Conservation (phyloP, 78 protist genomes). For the Dictyostelium brefeldianum region DNA sequence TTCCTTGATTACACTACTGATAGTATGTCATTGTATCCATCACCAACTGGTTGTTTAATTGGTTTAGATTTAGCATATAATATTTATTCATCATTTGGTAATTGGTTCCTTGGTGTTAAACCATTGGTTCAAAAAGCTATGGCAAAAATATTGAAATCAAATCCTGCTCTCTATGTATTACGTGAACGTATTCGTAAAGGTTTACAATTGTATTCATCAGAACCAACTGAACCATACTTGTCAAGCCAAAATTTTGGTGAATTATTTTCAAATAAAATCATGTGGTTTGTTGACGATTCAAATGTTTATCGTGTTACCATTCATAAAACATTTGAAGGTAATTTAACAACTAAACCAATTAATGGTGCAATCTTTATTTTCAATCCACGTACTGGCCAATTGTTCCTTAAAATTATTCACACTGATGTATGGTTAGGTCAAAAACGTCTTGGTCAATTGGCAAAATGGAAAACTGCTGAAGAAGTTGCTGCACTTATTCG, state of each 20-base stretch:
- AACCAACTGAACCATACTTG: slow-evolving; percentile 94
- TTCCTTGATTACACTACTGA: slow-evolving; percentile 99
- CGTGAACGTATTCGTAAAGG: slow-evolving; percentile 99
- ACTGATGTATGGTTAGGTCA: slow-evolving; percentile 99
- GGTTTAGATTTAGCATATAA: slow-evolving; percentile 99
- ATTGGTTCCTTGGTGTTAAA: slow-evolving; percentile 99
- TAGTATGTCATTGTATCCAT: slow-evolving; percentile 98
- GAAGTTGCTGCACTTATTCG: slow-evolving; percentile 99
- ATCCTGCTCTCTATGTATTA: slow-evolving; percentile 98
- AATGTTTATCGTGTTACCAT: slow-evolving; percentile 99
- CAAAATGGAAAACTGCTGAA: slow-evolving; percentile 99
- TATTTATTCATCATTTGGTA: slow-evolving; percentile 97
- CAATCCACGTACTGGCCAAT: slow-evolving; percentile 99
- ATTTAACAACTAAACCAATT: slow-evolving; percentile 96
- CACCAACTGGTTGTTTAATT: slow-evolving; percentile 98
- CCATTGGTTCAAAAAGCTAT: slow-evolving; percentile 97
- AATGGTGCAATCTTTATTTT: slow-evolving; percentile 99
- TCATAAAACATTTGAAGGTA: slow-evolving; percentile 99
- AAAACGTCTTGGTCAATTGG: slow-evolving; percentile 99
- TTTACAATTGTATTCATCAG: slow-evolving; percentile 98
- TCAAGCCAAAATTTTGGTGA: slow-evolving; percentile 98
- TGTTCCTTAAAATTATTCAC: slow-evolving; percentile 99
- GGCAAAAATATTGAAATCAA: slow-evolving; percentile 97
- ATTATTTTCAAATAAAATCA: slow-evolving; percentile 97
- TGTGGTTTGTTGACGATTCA: slow-evolving; percentile 99